Conservation (phyloP, 2,329 filamentous ascomycete species). For the Cordyceps militaris region DNA sequence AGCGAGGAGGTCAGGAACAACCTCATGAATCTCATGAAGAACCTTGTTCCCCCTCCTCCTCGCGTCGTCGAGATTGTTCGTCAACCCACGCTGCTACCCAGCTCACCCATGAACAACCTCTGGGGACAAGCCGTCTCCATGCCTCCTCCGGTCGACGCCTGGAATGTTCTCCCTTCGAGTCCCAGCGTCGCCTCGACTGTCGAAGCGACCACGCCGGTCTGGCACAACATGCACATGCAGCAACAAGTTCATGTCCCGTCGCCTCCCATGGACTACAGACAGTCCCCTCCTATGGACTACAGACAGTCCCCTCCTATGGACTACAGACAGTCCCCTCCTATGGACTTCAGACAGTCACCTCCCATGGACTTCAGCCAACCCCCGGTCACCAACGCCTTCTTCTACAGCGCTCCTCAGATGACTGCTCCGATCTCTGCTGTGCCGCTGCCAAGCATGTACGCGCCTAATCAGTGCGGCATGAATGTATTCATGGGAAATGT, state of each 20-base stretch:
- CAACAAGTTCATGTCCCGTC: constrained; percentile 65
- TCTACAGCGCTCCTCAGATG: constrained; percentile 72
- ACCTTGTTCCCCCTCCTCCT: constrained; percentile 78
- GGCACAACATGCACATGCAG: constrained; percentile 70
- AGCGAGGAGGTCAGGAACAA: constrained; percentile 88
- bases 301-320: constrained; percentile 67
- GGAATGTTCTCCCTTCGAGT: constrained; percentile 87
- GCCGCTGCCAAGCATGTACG: constrained; percentile 79
- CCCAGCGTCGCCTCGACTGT: constrained; percentile 69
- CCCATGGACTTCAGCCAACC: constrained; percentile 70
- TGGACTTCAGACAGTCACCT: constrained; percentile 70
- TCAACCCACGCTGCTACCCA: constrained; percentile 77
- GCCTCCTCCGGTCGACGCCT: constrained; percentile 70
- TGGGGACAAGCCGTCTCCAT: constrained; percentile 65
- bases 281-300: constrained; percentile 68
- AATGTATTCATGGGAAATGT: constrained; percentile 60
- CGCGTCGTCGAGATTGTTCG: constrained; percentile 84
- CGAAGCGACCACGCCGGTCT: constrained; percentile 66
- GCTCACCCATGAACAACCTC: constrained; percentile 69
- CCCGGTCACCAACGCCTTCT: constrained; percentile 64
- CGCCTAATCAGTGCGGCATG: constrained; percentile 71
- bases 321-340: constrained; percentile 66
- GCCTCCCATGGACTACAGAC: constrained; percentile 69
- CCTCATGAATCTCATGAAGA: constrained; percentile 78
- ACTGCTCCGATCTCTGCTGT: constrained; percentile 68